These are phyloP conservation scores for Haplosporangium sp. DNA, from an alignment of 371 early-diverging fungal genomes.

Conservation along the genomic window DNA sequence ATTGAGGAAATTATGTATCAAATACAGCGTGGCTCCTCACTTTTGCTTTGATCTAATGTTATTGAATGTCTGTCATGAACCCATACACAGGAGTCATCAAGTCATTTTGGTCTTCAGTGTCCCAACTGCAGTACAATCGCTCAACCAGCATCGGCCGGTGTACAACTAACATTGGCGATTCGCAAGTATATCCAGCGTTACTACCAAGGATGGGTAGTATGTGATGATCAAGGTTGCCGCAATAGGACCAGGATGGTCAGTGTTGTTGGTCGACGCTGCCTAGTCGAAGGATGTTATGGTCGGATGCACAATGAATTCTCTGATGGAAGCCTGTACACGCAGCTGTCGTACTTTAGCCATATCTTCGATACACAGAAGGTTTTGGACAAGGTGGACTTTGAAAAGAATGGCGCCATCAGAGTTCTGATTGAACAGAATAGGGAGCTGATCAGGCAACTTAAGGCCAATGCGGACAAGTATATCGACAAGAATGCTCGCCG, in stretches of 20 bases:
- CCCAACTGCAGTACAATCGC: constrained; percentile 67
- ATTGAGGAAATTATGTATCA: too few relatives aligned
- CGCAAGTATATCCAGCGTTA: constrained; percentile 76
- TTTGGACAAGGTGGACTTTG: constrained; percentile 34
- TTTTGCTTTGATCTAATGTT: too few relatives aligned
- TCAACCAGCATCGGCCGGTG: constrained; percentile 59
- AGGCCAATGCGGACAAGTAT: constrained; percentile 64
- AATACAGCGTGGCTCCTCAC: too few relatives aligned
- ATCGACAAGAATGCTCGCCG: constrained; percentile 70
- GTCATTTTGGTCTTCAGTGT: constrained; percentile 59
- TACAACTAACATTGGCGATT: constrained; percentile 75
- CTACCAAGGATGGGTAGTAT: constrained; percentile 77
- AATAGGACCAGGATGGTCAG: constrained; percentile 73
- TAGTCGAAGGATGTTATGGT: constrained; percentile 76
- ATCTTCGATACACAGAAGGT: constrained; percentile 64
- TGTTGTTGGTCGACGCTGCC: constrained; percentile 81
- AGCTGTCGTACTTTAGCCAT: constrained; percentile 70
- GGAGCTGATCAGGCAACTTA: constrained; percentile 47
- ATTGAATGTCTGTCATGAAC: too few relatives aligned
- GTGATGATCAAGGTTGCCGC: constrained; percentile 81
- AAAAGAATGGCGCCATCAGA: constrained; percentile 25
- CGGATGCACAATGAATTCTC: constrained; percentile 72
- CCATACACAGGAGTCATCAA: constrained; percentile 12
- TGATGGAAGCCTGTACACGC: constrained; percentile 70
- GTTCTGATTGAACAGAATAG: constrained; percentile 41